These are phyloP conservation scores for Globisporangium apiculatum DNA, from an alignment of 352 stramenopile genomes.

Conservation along the genomic window DNA sequence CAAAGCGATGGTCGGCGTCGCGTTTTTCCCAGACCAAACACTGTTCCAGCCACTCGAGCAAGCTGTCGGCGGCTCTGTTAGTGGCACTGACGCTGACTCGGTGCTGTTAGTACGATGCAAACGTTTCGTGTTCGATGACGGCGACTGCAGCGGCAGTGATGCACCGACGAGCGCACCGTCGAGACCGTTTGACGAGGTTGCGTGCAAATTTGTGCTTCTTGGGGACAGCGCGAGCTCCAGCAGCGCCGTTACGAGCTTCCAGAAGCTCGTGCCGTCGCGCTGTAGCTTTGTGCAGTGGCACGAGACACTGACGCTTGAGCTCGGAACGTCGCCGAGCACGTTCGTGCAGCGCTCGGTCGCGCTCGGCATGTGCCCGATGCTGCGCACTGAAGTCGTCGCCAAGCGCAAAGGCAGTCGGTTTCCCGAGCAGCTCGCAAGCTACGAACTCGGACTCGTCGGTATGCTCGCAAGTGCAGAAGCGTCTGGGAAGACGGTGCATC, in stretches of 20 bases:
- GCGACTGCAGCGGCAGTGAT: not conserved
- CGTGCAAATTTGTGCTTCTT: conserved; percentile 10
- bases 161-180: not conserved
- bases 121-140: conserved; percentile 3
- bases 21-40: conserved; percentile 24
- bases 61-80: too few species aligned
- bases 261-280: conserved; percentile 1
- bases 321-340: conserved; percentile 6
- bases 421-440: conserved; percentile 16
- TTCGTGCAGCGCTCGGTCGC: conserved; percentile 15
- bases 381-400: conserved; percentile 26
- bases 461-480: conserved; percentile 3
- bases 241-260: not conserved
- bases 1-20: conserved; percentile 10
- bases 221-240: not conserved
- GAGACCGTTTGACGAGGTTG: conserved; percentile 5
- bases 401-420: conserved; percentile 22
- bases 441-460: conserved; percentile 18
- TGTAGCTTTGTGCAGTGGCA: conserved; percentile 12
- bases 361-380: conserved; percentile 22
- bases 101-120: conserved; percentile 4
- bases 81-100: not conserved
- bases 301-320: conserved; percentile 15
- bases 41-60: conserved; percentile 9
- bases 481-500: conserved; percentile 7